These are phyloP conservation scores for Hericium alpestre DNA, from an alignment of 768 basidiomycete species.

Conservation along the genomic window DNA sequence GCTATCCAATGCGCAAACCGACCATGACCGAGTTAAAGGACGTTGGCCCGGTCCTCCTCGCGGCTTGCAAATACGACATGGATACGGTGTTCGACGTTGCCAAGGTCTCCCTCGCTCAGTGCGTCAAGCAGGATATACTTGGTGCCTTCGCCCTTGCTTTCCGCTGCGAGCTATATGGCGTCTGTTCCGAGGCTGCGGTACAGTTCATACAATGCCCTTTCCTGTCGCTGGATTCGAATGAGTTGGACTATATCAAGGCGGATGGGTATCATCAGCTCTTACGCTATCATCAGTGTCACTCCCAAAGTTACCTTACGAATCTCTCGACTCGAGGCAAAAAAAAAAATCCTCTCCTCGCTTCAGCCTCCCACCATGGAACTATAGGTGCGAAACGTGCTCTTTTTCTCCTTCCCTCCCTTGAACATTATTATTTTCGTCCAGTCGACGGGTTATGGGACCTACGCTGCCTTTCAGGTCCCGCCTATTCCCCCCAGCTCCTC, in stretches of 20 bases:
- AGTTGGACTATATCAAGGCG: background rate
- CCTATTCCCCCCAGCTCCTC: background rate
- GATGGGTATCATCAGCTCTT: background rate
- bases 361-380: background rate
- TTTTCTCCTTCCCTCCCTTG: background rate
- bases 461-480: background rate
- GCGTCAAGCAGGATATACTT: slow-evolving; percentile 3
- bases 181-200: background rate
- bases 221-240: background rate
- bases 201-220: background rate
- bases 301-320: background rate
- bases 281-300: background rate
- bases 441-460: background rate
- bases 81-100: background rate
- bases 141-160: slow-evolving; percentile 6
- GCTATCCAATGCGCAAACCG: slow-evolving; percentile 2
- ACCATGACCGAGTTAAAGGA: background rate
- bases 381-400: background rate
- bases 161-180: background rate
- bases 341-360: no score
- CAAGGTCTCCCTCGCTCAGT: background rate
- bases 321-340: no score
- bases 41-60: slow-evolving; percentile 1
- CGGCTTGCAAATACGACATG: slow-evolving; percentile 7
- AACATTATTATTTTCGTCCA: background rate